phyloP scores from a whole-genome alignment of 306 rosid genomes.

The Amphicarpaea edgeworthii region DNA sequence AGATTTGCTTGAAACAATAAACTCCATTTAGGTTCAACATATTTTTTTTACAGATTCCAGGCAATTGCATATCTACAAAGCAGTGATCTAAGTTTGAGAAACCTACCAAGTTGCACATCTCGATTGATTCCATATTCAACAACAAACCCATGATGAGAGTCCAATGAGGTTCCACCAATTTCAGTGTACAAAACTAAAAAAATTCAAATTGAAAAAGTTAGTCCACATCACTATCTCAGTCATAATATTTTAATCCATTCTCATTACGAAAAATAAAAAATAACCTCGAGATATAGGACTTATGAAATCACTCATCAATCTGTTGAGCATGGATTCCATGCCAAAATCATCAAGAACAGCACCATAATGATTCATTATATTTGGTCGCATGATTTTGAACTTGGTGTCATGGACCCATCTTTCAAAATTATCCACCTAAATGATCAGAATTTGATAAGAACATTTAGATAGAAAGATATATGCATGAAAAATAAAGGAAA shows the following conservation, averaged over 20 bases:
- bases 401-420: constrained; percentile 83
- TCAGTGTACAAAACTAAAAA: constrained; percentile 79
- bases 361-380: constrained; percentile 90
- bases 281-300: constrained; percentile 79
- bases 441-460: constrained; percentile 70
- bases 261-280: constrained; percentile 12
- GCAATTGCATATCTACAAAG: constrained; percentile 9
- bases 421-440: constrained; percentile 94
- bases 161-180: constrained; percentile 91
- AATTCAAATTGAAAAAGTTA: constrained; percentile 43
- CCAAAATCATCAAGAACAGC: constrained; percentile 99
- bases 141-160: constrained; percentile 96
- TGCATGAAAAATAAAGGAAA: constrained; percentile 41
- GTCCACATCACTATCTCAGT: constrained; percentile 30
- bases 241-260: constrained; percentile 32
- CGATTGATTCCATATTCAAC: constrained; percentile 92
- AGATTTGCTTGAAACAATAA: constrained; percentile 29
- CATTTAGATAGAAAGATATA: constrained; percentile 27
- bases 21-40: constrained; percentile 14
- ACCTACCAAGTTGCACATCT: constrained; percentile 91
- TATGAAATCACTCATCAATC: constrained; percentile 77
- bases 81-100: constrained; percentile 31
- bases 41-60: neutral
- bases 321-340: constrained; percentile 81
- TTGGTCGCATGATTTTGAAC: constrained; percentile 90